These are phyloP conservation scores for Cavenderia fasciculata DNA, from an alignment of 78 protist species.

Conservation along the genomic window DNA sequence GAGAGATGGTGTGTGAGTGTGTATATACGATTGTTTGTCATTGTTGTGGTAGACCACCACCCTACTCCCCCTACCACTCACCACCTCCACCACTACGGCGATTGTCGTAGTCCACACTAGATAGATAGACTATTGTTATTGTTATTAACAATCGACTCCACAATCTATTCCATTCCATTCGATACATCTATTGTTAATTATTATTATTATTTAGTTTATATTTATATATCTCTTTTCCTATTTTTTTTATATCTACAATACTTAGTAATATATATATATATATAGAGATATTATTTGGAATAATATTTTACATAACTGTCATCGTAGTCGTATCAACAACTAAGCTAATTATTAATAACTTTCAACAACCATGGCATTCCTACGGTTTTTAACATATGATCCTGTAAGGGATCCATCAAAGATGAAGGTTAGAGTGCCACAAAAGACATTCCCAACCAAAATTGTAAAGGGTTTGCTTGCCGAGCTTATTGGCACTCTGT, in stretches of 20 bases:
- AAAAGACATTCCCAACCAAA: slow-evolving; percentile 1
- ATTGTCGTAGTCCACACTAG: background rate
- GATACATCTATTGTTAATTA: too few species aligned
- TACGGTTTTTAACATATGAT: slow-evolving; percentile 63
- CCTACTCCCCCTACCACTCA: too few species aligned
- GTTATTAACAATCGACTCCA: too few species aligned
- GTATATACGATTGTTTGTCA: too few species aligned
- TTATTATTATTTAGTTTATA: background rate
- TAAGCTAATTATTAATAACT: too few species aligned
- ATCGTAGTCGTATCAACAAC: too few species aligned
- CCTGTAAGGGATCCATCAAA: slow-evolving; percentile 52
- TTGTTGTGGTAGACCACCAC: too few species aligned
- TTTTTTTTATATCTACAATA: background rate
- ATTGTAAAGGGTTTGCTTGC: slow-evolving; percentile 45
- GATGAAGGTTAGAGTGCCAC: slow-evolving; percentile 33
- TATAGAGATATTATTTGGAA: background rate
- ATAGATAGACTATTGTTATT: too few species aligned
- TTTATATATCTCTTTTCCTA: background rate
- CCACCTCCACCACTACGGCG: background rate
- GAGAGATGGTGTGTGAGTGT: too few species aligned
- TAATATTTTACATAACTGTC: too few species aligned
- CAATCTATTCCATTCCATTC: too few species aligned
- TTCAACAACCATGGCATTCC: too few species aligned
- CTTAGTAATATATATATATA: background rate
- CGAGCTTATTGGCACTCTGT: slow-evolving; percentile 54